Base-by-base conservation (phyloP, 129 eudicot species). In the Tagetes patula region DNA sequence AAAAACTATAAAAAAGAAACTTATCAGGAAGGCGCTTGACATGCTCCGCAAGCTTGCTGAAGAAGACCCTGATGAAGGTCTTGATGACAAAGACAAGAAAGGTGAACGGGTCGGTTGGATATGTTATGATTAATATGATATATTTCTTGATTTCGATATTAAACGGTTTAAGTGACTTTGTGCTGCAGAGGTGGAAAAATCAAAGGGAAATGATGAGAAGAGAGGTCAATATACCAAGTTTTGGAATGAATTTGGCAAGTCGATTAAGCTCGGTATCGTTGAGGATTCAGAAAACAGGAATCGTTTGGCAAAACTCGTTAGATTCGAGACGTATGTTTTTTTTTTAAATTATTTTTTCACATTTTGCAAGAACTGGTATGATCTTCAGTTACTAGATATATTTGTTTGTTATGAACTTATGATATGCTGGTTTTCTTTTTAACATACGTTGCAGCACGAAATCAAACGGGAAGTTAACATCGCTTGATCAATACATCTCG, bases 211-310 rank as follows among this genome's bases (percentile, higher is more conserved):
- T 65, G 81, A 84, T 73, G 97, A 88, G 80, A 94, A 90, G 91
- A 88, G 84, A 80, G 99, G 99, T n/a, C 97, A 94, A 49, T 94
- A 90, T 52, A 69, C 96, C 3, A 94, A 94, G 78, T 94, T 94
- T 83, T 94, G 97, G 97, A 94, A 94, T 66, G 99, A 94, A 52
- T 94, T 88, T 82, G 99, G 99, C 58, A 94, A 94, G 82, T 94
- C 99, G 6, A 82, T 94, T 41, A 94, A 94, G 76, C 93, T 94
- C 14, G 99, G 99, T 53, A 90, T 94, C 42, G 82, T 94, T 38
- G 97, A 94, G 84, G 99, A 94, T 78, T 93, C 99, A 39, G 77
- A 94, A 34, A 90, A 94, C 82, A 82, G 99, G 70, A 90, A 94
- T 84, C 96, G 97, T 61, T 77, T 94, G 77, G 96, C 99, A 0